Evolutionary conservation across 495 filamentous ascomycete genomes (phyloP).

Genomic region (Hyaloscypha finlandica): DNA sequence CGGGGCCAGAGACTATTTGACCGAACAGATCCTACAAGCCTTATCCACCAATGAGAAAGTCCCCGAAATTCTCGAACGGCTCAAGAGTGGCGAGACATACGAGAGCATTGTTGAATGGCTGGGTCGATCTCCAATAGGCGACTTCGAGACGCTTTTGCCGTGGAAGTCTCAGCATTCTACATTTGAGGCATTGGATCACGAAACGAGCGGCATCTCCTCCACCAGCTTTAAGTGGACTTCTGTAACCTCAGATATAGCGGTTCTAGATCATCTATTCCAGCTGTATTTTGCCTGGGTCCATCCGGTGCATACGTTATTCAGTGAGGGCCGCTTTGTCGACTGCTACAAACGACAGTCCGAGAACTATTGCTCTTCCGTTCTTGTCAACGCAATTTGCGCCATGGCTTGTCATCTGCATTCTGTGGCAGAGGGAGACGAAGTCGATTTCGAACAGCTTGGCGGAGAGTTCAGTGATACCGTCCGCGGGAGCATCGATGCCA

Average conservation of each 20-base stretch:
- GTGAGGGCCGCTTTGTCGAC: constrained; percentile 39
- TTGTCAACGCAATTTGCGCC: constrained; percentile 45
- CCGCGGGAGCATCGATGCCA: constrained; percentile 25
- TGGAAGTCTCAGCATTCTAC: constrained; percentile 27
- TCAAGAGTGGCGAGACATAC: constrained; percentile 36
- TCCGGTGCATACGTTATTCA: constrained; percentile 45
- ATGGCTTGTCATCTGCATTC: constrained; percentile 43
- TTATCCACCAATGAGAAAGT: constrained; percentile 38
- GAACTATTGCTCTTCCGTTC: constrained; percentile 36
- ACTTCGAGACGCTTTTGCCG: constrained; percentile 25
- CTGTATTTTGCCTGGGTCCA: constrained; percentile 47
- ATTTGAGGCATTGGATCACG: constrained; percentile 29
- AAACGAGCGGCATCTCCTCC: constrained; percentile 25
- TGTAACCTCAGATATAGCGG: constrained; percentile 33
- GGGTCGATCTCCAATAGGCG: constrained; percentile 30
- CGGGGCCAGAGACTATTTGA: constrained; percentile 33
- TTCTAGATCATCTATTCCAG: constrained; percentile 42
- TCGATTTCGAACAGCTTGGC: constrained; percentile 35
- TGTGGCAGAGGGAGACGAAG: constrained; percentile 23
- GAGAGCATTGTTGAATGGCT: constrained; percentile 41
- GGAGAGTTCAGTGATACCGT: constrained; percentile 39
- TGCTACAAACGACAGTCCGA: constrained; percentile 32
- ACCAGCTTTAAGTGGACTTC: constrained; percentile 35
- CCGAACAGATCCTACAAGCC: constrained; percentile 36
- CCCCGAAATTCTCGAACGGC: constrained; percentile 38